Evolutionary conservation across 495 filamentous ascomycete species (phyloP), one percentile per base, ranked within the genome.

Genomic region (Penicillium pulvis): DNA sequence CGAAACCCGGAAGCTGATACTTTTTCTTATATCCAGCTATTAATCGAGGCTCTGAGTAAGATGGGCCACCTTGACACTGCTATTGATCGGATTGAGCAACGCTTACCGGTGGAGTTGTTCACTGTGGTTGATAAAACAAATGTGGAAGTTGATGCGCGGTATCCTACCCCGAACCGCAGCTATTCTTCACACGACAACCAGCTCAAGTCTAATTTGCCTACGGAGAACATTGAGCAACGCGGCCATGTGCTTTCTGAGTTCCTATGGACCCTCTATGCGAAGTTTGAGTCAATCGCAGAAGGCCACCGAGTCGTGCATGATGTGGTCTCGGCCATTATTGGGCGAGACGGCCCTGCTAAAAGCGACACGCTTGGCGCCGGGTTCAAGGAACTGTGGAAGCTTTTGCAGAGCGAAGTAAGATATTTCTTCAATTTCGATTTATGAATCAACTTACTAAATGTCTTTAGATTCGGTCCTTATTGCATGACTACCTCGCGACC

Each of bases 401-500:
- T 99, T 24, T 85, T 90, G 60, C 88, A 91, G 61, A 90, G 86
- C 65, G 88, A 91, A 72, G 85, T 33, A 89, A 91, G 73, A 84
- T 33, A 9, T 16, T 23, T 5, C n/a, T 41, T 11, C 28, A 16
- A 39, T 30, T 20, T 2, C 3, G 30, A 20, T 4, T 1, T 20
- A 31, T 23, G 20, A 6, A 23, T 23, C 23, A 35, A 23, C 26
- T n/a, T 30, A 31, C 30, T 58, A 30, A 54, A 56, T 66, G 9
- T 71, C 49, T 0, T 0, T 50, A 78, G 83, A 97, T 99, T 64
- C 87, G 93, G 31, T 94, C 92, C 3, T 78, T 98, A 19, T 78
- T 99, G 57, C 95, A 99, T 71, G 94, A 98, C 71, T 98, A 99
- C 65, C 83, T 99, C 55, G 93, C 95, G 4, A 94, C 91, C n/a